Evolutionary conservation across 805 yeast genomes (phyloP).

Genomic region (Kodamaea nitidulidarum): DNA sequence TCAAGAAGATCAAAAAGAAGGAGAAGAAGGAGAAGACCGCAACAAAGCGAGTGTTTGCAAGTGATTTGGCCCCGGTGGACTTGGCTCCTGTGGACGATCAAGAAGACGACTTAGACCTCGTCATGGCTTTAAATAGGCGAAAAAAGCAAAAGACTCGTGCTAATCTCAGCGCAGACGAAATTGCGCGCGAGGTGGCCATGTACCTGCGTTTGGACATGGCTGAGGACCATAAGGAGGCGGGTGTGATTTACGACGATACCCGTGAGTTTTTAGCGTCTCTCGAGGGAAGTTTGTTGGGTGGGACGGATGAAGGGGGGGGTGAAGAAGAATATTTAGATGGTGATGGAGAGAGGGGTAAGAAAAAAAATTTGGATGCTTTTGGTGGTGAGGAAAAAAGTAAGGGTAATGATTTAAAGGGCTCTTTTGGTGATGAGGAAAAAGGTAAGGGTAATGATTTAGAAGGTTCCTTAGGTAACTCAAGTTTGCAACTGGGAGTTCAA

Average conservation of each 20-base stretch:
- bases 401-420: not conserved
- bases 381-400: not conserved
- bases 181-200: conserved; percentile 37
- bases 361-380: not conserved
- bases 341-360: conserved; percentile 5
- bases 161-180: conserved; percentile 26
- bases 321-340: conserved; percentile 18
- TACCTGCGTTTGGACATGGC: conserved; percentile 15
- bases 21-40: conserved; percentile 30
- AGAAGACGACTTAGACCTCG: conserved; percentile 31
- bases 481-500: too few species aligned
- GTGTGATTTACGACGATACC: conserved; percentile 32
- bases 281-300: conserved; percentile 24
- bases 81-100: conserved; percentile 18
- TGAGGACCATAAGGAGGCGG: conserved; percentile 13
- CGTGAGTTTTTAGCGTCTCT: conserved; percentile 32
- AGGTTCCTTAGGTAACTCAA: not conserved
- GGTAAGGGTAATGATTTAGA: not conserved
- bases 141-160: conserved; percentile 26
- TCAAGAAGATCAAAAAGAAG: conserved; percentile 43
- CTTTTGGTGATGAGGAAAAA: not conserved
- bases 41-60: conserved; percentile 24
- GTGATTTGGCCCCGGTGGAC: conserved; percentile 30
- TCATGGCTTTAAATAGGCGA: conserved; percentile 25
- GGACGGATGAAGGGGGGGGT: conserved; percentile 17